Base-by-base conservation (phyloP, 1,139 yeast genomes). In the Debaryomyces coudertii region DNA sequence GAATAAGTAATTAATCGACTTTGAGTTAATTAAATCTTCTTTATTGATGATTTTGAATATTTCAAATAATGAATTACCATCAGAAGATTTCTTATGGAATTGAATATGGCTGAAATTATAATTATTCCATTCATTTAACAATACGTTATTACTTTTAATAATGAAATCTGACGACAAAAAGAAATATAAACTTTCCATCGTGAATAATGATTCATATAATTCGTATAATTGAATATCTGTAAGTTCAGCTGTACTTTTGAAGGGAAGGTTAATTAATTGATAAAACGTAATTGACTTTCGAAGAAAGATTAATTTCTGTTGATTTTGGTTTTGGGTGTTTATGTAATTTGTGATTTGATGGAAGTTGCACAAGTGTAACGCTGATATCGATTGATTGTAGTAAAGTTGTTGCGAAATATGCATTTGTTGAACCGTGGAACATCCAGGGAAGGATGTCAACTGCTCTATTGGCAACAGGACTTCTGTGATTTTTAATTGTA, bases 221-320 rank as follows among this genome's bases (percentile, higher is more conserved):
- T 73, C 77, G 46, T 61, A 63, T 31, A 71, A 46, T 47, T 70
- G 71, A 7, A 54, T 55, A 16, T 58, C 52, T n/a, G 51, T 50
- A 7, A 58, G 45, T 9, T 56, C 60, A 6, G 61, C 54, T 14
- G 60, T 60, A 33, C 61, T 55, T 28, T 57, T 58, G 27, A 45
- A 45, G 11, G 62, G 58, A 22, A 62, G 50, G 48, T 67, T 66
- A 12, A 73, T 65, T 38, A 72, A 55, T 49, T 70, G 75, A 49
- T 61, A 70, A 50, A 60, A 69, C 14, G 71, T 58, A n/a, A 72
- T 63, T n/a, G 73, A 64, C 38, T 65, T 66, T 42, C 71, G 57
- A 25, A 72, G 51, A 50, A 68, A 58, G 39, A 67, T 52, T 15
- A 71, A 56, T 46, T 69, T 69, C 45, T 70, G 73, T 47, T 71